These are phyloP conservation scores for Euphorbia schlechtendalii DNA, from an alignment of 441 rosid species.

Conservation along the genomic window DNA sequence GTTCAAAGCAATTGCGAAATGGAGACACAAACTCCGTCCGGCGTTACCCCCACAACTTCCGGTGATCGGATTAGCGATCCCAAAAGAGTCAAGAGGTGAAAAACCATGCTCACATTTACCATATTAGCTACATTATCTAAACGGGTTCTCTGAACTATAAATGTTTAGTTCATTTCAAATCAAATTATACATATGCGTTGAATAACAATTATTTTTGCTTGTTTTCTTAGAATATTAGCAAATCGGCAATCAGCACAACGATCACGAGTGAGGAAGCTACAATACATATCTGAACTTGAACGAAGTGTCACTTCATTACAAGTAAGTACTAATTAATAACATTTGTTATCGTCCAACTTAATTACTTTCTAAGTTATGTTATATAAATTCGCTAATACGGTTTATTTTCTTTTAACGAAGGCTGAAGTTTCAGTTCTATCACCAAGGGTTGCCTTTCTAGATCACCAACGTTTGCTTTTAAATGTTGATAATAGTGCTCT, in stretches of 20 bases:
- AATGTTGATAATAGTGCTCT: constrained; percentile 61
- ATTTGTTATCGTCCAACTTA: too few species aligned
- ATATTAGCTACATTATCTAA: too few species aligned
- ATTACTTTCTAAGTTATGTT: too few species aligned
- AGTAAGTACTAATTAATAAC: constrained; percentile 27
- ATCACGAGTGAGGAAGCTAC: constrained; percentile 65
- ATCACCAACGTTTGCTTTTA: constrained; percentile 56
- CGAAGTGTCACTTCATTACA: constrained; percentile 53
- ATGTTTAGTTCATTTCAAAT: too few species aligned
- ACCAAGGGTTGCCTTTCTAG: constrained; percentile 64
- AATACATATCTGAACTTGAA: constrained; percentile 69
- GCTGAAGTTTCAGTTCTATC: constrained; percentile 62
- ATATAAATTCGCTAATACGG: too few species aligned
- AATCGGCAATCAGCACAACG: constrained; percentile 72
- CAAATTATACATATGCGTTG: too few species aligned
- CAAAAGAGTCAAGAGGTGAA: constrained; percentile 64
- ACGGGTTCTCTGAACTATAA: too few species aligned
- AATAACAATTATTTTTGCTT: not conserved
- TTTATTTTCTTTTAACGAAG: constrained; percentile 18
- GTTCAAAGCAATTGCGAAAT: constrained; percentile 34
- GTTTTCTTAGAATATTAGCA: constrained; percentile 46
- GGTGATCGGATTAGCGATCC: constrained; percentile 37
- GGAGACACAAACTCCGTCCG: constrained; percentile 29
- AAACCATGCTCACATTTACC: too few species aligned
- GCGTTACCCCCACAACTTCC: constrained; percentile 18